Evolutionary conservation across 345 rosid species (phyloP), one percentile per base, ranked within the genome.

Genomic region (Triadica sebifera): DNA sequence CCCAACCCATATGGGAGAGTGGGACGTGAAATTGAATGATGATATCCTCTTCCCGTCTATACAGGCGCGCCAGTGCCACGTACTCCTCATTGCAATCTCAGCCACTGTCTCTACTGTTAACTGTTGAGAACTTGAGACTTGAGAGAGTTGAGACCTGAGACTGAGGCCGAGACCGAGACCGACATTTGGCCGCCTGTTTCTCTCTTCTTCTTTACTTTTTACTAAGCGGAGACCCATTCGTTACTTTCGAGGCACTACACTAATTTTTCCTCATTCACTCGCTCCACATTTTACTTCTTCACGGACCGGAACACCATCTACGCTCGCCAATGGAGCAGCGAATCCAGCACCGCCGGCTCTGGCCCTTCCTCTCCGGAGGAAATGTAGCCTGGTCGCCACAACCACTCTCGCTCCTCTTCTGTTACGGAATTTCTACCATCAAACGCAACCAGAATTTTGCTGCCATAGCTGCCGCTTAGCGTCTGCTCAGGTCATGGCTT

Each of bases 401-500:
- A 63, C 59, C 83, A 80, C 45, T 49, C 76, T 6, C 79, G 79
- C 17, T 75, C 83, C 53, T 72, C 83, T 61, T 80, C 83, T 38
- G 72, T 75, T 25, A 7, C 79, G 77, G 79, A 53, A 25, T 74
- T 72, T 67, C 79, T 59, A 37, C 74, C 67, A 50, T 67, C 41
- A 22, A 70, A 38, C 60, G 59, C 24, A 65, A 88, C 39, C 97
- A 93, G 79, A 93, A 93, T 81, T 87, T 87, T 8, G 98, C 97
- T 46, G 96, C 98, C 1, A 93, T 89, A 76, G 97, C 90, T 2
- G 99, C 99, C 6, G 96, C 99, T 13, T 94, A 87, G 82, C 93
- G 96, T 10, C 81, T 2, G 98, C 99, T 64, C 93, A 91, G 71
- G 98, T 90, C 24, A 95, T 95, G 99, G 99, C 99, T 50, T 91